Percentiles rank a stretch among this genome's conserved stretches.
These are phyloP conservation scores for Aspergillus hortae DNA, from an alignment of 2,329 filamentous ascomycete species.

Conservation along the genomic window DNA sequence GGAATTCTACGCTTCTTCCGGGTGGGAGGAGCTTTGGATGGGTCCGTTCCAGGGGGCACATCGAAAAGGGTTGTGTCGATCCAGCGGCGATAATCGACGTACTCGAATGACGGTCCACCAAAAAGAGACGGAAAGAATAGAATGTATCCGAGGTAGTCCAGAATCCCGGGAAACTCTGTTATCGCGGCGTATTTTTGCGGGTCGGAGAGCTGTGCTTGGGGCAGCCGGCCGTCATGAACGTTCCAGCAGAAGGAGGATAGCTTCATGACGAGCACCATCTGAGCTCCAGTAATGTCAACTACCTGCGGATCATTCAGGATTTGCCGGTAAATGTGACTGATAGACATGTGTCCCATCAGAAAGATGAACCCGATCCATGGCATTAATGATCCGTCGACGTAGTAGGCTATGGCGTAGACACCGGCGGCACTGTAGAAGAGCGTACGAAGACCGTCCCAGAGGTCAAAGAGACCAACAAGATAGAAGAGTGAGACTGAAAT, in stretches of 20 bases:
- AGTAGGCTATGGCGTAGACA: conserved; percentile 79
- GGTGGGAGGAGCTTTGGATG: conserved; percentile 77
- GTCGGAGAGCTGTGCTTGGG: conserved; percentile 75
- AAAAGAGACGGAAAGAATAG: conserved; percentile 93
- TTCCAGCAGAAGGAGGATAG: conserved; percentile 97
- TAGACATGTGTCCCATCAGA: conserved; percentile 90
- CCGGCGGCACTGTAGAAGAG: conserved; percentile 74
- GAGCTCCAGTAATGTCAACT: conserved; percentile 86
- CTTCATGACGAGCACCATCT: conserved; percentile 99
- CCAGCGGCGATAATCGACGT: conserved; percentile 86
- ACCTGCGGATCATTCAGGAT: conserved; percentile 60
- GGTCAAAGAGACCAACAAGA: conserved; percentile 84
- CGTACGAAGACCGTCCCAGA: conserved; percentile 81
- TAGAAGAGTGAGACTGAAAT: conserved; percentile 82
- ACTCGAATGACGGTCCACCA: conserved; percentile 90
- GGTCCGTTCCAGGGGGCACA: conserved; percentile 74
- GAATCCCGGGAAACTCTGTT: conserved; percentile 65
- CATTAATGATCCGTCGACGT: conserved; percentile 86
- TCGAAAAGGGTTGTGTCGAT: conserved; percentile 95
- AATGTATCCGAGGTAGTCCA: conserved; percentile 87
- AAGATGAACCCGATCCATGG: conserved; percentile 95
- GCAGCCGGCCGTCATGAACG: conserved; percentile 82
- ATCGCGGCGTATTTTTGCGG: conserved; percentile 81
- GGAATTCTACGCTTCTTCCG: conserved; percentile 90
- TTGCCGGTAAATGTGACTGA: conserved; percentile 83